These are phyloP conservation scores for Candida pini DNA, from an alignment of 805 yeast species.

Conservation along the genomic window DNA sequence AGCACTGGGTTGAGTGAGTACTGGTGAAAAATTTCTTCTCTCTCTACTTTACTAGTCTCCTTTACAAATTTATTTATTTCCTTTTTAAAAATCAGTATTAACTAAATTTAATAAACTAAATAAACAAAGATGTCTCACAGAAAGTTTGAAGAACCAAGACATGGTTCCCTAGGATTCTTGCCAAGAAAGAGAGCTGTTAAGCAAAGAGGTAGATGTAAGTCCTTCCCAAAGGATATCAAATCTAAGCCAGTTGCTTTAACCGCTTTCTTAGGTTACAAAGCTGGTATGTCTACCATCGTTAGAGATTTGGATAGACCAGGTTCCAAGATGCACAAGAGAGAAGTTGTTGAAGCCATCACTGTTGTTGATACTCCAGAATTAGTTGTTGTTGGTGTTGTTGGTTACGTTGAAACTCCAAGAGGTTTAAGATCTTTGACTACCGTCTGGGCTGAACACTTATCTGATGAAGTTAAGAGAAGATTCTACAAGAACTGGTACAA, in stretches of 20 bases:
- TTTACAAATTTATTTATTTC: neutral
- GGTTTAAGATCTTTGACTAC: constrained; percentile 99
- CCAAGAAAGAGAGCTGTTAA: constrained; percentile 99
- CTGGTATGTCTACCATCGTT: constrained; percentile 99
- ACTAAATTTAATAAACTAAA: constrained; percentile 4
- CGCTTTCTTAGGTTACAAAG: constrained; percentile 99
- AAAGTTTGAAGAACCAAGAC: constrained; percentile 99
- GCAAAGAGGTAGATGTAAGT: constrained; percentile 98
- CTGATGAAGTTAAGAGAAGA: constrained; percentile 99
- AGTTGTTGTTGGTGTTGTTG: constrained; percentile 99
- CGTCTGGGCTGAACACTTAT: constrained; percentile 99
- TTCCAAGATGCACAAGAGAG: constrained; percentile 99
- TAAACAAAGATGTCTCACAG: constrained; percentile 86
- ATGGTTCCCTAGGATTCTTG: constrained; percentile 99
- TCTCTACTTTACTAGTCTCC: neutral
- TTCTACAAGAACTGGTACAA: constrained; percentile 99
- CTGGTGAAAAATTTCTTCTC: neutral
- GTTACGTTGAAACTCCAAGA: constrained; percentile 99
- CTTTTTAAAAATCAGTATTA: constrained; percentile 1
- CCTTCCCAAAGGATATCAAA: constrained; percentile 98
- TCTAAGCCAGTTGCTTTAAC: constrained; percentile 97
- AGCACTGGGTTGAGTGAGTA: neutral
- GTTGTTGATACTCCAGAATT: constrained; percentile 99
- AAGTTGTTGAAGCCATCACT: constrained; percentile 98
- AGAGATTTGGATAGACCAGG: constrained; percentile 99